Percentiles rank a stretch among this genome's conserved stretches.
Conservation (phyloP, 257 asterid species). For the Petunia secreta region DNA sequence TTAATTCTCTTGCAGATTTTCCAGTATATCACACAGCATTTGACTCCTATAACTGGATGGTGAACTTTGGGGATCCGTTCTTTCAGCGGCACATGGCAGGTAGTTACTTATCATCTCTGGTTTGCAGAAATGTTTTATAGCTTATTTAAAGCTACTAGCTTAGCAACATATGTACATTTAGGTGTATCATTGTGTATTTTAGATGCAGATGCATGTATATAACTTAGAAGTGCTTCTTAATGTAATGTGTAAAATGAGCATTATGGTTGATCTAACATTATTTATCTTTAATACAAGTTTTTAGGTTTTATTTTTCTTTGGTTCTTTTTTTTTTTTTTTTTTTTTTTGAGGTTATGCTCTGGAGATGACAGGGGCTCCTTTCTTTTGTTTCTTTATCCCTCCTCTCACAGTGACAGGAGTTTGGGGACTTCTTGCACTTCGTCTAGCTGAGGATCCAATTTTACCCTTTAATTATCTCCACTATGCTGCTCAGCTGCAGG, state of each 20-base stretch:
- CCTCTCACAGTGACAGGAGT: conserved; percentile 60
- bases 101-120: conserved; percentile 32
- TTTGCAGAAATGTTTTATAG: conserved; percentile 1
- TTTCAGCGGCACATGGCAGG: conserved; percentile 92
- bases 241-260: neutral
- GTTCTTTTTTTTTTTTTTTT: neutral
- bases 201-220: neutral
- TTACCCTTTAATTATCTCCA: conserved; percentile 84
- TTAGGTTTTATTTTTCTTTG: neutral
- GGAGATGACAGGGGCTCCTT: conserved; percentile 13
- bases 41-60: conserved; percentile 93
- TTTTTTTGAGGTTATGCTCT: neutral
- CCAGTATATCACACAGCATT: conserved; percentile 95
- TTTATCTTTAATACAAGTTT: neutral
- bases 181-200: too few relatives aligned
- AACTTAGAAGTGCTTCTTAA: neutral
- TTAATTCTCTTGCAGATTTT: conserved; percentile 59
- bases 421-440: conserved; percentile 94
- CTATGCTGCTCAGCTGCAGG: conserved; percentile 81
- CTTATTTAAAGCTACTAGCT: neutral
- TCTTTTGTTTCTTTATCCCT: conserved; percentile 30
- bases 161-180: neutral
- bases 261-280: neutral
- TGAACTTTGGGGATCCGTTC: conserved; percentile 74
- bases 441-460: conserved; percentile 75